Evolutionary conservation across 2,329 filamentous ascomycete genomes (phyloP).

Genomic region (Diaporthe sp.): DNA sequence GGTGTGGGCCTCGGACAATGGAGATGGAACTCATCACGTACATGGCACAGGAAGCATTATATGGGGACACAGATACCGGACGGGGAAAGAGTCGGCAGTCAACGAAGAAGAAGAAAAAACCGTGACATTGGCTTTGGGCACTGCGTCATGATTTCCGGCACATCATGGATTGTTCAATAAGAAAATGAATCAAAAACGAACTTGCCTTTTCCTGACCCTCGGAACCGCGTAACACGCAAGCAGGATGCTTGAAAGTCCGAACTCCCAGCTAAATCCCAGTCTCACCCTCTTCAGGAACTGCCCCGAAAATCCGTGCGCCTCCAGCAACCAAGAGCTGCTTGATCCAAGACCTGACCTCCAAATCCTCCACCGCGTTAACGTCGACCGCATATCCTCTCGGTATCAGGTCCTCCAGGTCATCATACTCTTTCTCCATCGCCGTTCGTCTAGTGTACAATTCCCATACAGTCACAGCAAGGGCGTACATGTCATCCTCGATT

Average conservation of each 20-base stretch:
- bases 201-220: neutral
- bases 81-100: neutral
- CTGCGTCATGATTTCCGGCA: neutral
- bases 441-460: neutral
- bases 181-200: neutral
- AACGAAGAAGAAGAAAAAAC: neutral
- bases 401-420: neutral
- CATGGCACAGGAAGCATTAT: neutral
- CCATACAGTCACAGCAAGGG: neutral
- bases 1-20: neutral
- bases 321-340: neutral
- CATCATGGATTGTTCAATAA: neutral
- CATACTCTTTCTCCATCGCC: neutral
- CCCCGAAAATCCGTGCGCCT: neutral
- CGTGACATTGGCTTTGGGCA: neutral
- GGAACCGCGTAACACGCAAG: neutral
- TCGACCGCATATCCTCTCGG: neutral
- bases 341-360: neutral
- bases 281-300: neutral
- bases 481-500: neutral
- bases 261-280: neutral
- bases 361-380: neutral
- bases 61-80: neutral
- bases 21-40: constrained; percentile 3
- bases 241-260: neutral